Evolutionary conservation across 257 asterid genomes (phyloP).

Genomic region (Lycium barbarum): DNA sequence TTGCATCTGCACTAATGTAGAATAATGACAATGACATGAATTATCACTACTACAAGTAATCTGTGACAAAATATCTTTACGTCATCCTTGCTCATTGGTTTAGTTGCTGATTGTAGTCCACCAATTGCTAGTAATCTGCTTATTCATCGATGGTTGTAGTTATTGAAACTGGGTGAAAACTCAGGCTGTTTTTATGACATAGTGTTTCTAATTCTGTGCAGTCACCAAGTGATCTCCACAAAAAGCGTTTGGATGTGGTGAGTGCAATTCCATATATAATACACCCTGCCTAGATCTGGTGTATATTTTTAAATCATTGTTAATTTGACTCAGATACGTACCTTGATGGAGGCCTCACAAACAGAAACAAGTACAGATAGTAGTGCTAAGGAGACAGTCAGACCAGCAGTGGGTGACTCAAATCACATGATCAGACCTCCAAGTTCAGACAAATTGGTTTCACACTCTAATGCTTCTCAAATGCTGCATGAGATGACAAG

Average conservation of each 20-base stretch:
- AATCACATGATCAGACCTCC: slow-evolving; percentile 69
- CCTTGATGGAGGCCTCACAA: slow-evolving; percentile 64
- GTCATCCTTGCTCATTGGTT: slow-evolving; percentile 25
- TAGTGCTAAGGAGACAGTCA: slow-evolving; percentile 54
- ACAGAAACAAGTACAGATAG: slow-evolving; percentile 53
- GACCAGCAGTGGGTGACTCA: slow-evolving; percentile 56
- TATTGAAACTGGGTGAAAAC: background rate
- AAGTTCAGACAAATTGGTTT: slow-evolving; percentile 78
- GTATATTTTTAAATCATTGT: slow-evolving; percentile 27
- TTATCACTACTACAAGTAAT: background rate
- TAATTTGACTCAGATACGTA: slow-evolving; percentile 56
- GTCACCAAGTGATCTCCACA: slow-evolving; percentile 74
- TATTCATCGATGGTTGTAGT: background rate
- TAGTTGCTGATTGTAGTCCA: background rate
- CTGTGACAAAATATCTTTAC: background rate
- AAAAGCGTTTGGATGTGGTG: slow-evolving; percentile 86
- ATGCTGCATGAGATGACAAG: slow-evolving; percentile 73
- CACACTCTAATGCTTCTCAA: slow-evolving; percentile 68
- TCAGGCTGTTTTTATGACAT: slow-evolving; percentile 23
- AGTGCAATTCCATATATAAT: slow-evolving; percentile 36
- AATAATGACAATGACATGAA: background rate
- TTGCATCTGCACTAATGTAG: slow-evolving; percentile 7
- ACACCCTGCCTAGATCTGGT: slow-evolving; percentile 13
- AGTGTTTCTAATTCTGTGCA: slow-evolving; percentile 55
- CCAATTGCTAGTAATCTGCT: slow-evolving; percentile 25